These are phyloP conservation scores for Aspergillus niger DNA, from an alignment of 2,329 filamentous ascomycete genomes.

Conservation along the genomic window DNA sequence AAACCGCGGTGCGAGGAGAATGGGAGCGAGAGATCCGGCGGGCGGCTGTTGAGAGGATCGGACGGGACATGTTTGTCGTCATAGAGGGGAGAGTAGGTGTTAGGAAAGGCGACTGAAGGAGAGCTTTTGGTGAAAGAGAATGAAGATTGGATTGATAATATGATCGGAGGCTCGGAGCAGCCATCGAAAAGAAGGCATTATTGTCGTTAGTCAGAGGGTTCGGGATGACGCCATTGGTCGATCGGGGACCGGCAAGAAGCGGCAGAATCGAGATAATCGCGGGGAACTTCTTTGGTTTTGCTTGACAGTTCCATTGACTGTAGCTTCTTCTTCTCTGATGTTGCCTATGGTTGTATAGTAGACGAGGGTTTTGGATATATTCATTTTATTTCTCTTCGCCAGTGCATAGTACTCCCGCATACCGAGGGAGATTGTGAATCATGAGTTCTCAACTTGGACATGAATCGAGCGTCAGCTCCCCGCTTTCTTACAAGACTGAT, in stretches of 20 bases:
- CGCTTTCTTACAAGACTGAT: constrained; percentile 35
- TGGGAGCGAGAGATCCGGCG: constrained; percentile 28
- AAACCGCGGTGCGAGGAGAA: constrained; percentile 6
- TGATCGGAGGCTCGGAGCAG: constrained; percentile 20
- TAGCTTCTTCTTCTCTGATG: background rate
- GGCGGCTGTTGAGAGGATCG: constrained; percentile 27
- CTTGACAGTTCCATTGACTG: background rate
- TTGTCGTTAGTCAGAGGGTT: constrained; percentile 32
- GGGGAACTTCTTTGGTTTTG: constrained; percentile 7
- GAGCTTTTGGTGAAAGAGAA: background rate
- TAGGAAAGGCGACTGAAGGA: background rate
- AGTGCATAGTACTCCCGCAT: background rate
- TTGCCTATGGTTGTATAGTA: background rate
- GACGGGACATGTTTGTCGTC: constrained; percentile 32
- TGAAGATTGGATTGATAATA: constrained; percentile 23
- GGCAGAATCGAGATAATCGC: constrained; percentile 31
- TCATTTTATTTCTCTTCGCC: too few relatives aligned
- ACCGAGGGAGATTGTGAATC: background rate
- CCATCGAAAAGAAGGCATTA: constrained; percentile 12
- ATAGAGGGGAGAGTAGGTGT: background rate
- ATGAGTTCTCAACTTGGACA: constrained; percentile 35
- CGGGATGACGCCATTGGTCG: constrained; percentile 33
- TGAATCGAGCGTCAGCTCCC: constrained; percentile 31
- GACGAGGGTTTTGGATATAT: background rate
- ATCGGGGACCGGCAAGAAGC: constrained; percentile 18